A percentile compares a stretch with the other conserved stretches of the same genome.
Conservation (phyloP, 345 rosid species). For the Eutrema yunnanense region DNA sequence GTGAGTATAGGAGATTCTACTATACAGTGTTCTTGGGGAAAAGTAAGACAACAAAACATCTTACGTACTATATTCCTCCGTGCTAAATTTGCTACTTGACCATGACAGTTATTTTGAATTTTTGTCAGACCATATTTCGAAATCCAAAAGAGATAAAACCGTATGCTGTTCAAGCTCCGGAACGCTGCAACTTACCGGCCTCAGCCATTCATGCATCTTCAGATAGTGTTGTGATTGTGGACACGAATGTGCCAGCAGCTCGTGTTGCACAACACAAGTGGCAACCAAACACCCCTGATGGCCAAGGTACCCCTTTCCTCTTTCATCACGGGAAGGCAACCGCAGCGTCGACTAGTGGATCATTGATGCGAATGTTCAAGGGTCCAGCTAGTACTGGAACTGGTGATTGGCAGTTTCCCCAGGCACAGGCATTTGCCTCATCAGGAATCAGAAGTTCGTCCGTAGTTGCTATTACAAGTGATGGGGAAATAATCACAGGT, state of each 20-base stretch:
- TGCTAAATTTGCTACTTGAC: background rate
- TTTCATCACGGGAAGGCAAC: slow-evolving; percentile 82
- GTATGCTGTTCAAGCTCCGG: slow-evolving; percentile 67
- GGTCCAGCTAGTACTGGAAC: slow-evolving; percentile 56
- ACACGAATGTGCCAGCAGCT: slow-evolving; percentile 86
- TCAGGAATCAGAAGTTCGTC: slow-evolving; percentile 80
- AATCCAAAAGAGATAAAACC: slow-evolving; percentile 84
- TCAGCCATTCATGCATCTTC: slow-evolving; percentile 85
- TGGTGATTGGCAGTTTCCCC: slow-evolving; percentile 81
- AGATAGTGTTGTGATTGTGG: slow-evolving; percentile 72
- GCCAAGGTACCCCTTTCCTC: slow-evolving; percentile 89
- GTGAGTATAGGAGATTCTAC: background rate
- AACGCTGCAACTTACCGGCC: slow-evolving; percentile 95
- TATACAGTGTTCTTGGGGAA: background rate
- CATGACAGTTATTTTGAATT: slow-evolving; percentile 9
- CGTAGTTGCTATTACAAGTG: slow-evolving; percentile 69
- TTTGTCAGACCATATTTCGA: slow-evolving; percentile 82
- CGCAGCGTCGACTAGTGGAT: slow-evolving; percentile 58
- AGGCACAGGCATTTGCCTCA: slow-evolving; percentile 83
- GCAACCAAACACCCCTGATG: slow-evolving; percentile 98
- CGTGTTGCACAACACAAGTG: slow-evolving; percentile 85
- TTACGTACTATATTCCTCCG: background rate
- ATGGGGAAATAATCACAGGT: slow-evolving; percentile 89
- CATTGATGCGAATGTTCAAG: slow-evolving; percentile 89
- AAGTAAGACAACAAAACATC: background rate